Conservation (phyloP, 2,329 filamentous ascomycete species). For the Anthostomella pinea region DNA sequence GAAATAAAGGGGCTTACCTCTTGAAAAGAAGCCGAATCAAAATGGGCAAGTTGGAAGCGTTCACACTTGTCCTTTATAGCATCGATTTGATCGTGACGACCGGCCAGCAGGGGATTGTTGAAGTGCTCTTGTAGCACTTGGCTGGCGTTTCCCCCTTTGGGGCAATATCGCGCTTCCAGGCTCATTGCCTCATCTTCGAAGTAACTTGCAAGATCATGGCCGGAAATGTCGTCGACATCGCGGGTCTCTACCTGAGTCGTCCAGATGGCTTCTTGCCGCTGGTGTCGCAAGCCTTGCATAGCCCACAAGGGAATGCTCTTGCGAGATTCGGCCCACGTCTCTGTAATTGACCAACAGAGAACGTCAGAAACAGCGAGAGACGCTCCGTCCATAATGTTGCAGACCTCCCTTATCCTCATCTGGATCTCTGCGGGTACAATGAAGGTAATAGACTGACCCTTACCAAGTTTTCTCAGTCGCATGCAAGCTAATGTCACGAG, state of each 20-base stretch:
- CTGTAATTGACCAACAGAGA: constrained; percentile 9
- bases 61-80: constrained; percentile 5
- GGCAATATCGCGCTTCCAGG: constrained; percentile 9
- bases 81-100: background rate
- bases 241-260: background rate
- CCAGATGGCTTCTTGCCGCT: constrained; percentile 11
- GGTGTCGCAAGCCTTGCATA: constrained; percentile 9
- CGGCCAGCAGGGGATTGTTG: background rate
- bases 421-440: constrained; percentile 58
- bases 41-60: constrained; percentile 6
- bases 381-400: too few relatives aligned
- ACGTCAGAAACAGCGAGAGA: constrained; percentile 2
- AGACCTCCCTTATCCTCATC: constrained; percentile 46
- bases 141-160: background rate
- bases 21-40: constrained; percentile 7
- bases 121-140: background rate
- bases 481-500: constrained; percentile 58
- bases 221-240: background rate
- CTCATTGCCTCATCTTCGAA: constrained; percentile 11
- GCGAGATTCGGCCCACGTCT: constrained; percentile 10
- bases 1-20: too few relatives aligned
- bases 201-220: background rate
- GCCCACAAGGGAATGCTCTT: constrained; percentile 14
- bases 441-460: constrained; percentile 64
- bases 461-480: constrained; percentile 67